phyloP scores from a whole-genome alignment of 2,329 filamentous ascomycete genomes.

The Scedosporium boydii region DNA sequence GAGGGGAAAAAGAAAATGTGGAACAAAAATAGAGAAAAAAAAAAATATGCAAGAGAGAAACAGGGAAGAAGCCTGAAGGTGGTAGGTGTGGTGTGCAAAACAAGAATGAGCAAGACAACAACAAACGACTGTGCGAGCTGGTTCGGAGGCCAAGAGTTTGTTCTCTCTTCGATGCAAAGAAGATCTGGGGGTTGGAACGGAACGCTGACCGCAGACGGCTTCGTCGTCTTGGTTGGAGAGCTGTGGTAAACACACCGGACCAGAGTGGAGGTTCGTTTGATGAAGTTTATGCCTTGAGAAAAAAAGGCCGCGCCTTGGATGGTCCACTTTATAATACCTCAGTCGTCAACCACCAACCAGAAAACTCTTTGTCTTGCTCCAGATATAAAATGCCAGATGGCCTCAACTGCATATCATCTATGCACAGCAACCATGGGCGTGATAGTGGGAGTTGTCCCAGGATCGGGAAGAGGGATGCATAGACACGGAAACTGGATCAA shows the following conservation, averaged over 20 bases:
- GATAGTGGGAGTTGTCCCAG: no score
- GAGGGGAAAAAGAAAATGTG: background rate
- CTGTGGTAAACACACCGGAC: background rate
- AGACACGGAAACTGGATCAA: background rate
- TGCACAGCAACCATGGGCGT: background rate
- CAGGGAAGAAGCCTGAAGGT: background rate
- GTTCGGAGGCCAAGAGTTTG: background rate
- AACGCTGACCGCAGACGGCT: background rate
- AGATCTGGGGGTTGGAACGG: background rate
- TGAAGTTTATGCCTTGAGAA: background rate
- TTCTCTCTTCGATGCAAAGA: background rate
- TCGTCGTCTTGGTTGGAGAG: background rate
- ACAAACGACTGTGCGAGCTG: background rate
- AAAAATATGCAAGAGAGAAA: background rate
- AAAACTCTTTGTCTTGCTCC: background rate
- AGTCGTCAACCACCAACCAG: background rate
- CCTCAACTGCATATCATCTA: background rate
- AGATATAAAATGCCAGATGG: background rate
- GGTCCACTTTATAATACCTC: background rate
- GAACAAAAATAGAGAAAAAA: background rate
- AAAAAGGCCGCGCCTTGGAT: background rate
- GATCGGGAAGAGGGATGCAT: background rate
- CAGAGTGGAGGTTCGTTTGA: background rate
- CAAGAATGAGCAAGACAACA: background rate
- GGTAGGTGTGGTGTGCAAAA: background rate